Percentiles rank a stretch among this genome's conserved stretches.
Evolutionary conservation across 495 filamentous ascomycete genomes (phyloP).

Genomic region (Penicillium subrubescens): DNA sequence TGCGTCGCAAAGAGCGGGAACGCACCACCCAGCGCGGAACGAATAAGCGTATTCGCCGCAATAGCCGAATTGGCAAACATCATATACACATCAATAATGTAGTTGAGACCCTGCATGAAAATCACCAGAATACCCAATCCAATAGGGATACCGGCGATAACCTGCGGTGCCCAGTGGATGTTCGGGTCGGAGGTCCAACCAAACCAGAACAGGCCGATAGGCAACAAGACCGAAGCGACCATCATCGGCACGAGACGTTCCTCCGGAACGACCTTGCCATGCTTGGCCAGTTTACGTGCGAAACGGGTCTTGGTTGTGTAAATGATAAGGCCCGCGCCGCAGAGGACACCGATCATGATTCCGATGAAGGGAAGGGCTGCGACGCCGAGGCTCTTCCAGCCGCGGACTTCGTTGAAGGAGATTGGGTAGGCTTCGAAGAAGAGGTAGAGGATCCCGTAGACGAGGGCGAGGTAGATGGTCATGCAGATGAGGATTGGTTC

Average conservation of each 20-base stretch:
- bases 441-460: constrained; percentile 67
- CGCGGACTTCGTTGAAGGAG: constrained; percentile 55
- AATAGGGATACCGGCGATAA: constrained; percentile 51
- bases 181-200: constrained; percentile 57
- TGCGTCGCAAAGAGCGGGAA: constrained; percentile 67
- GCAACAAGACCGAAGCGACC: constrained; percentile 55
- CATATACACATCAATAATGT: constrained; percentile 65
- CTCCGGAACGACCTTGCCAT: constrained; percentile 58
- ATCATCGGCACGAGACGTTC: constrained; percentile 62
- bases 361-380: constrained; percentile 62
- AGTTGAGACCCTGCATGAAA: constrained; percentile 63
- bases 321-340: constrained; percentile 51
- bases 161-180: constrained; percentile 51
- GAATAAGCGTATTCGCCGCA: constrained; percentile 68
- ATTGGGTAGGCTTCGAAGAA: constrained; percentile 64
- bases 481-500: constrained; percentile 64
- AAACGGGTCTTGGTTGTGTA: constrained; percentile 55
- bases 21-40: constrained; percentile 62
- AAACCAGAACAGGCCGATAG: constrained; percentile 65
- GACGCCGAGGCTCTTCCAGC: constrained; percentile 50
- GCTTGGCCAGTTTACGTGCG: constrained; percentile 48
- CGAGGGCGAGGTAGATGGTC: constrained; percentile 51
- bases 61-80: constrained; percentile 63
- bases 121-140: constrained; percentile 59
- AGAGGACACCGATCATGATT: constrained; percentile 56